phyloP scores from a whole-genome alignment of 139 green algal genomes.

The Raphidocelis subcapitata region DNA sequence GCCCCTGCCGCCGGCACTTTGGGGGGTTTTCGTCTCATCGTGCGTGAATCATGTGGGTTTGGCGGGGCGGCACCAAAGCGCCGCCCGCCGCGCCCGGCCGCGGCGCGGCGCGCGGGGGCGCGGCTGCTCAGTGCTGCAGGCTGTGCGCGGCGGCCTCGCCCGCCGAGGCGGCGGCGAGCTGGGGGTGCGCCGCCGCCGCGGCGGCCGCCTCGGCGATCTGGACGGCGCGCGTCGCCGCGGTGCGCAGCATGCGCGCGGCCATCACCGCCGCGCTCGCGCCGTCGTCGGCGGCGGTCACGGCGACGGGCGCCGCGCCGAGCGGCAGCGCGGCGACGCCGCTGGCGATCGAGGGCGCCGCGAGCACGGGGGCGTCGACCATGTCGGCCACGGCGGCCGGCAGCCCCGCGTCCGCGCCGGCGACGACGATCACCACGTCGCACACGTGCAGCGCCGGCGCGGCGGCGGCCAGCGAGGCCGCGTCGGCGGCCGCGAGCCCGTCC shows the following conservation, averaged over 20 bases:
- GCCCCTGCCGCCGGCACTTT: no score
- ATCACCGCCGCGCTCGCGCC: slow-evolving; percentile 53
- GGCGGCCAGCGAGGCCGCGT: slow-evolving; percentile 45
- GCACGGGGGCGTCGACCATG: slow-evolving; percentile 76
- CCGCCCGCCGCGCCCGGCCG: no score
- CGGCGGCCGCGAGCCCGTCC: slow-evolving; percentile 60
- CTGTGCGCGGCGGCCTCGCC: no score
- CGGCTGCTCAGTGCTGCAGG: no score
- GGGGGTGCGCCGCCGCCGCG: no score
- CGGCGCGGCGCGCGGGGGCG: no score
- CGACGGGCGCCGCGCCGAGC: slow-evolving; percentile 60
- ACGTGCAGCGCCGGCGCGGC: neutral
- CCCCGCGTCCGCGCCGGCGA: slow-evolving; percentile 73
- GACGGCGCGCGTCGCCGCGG: slow-evolving; percentile 25
- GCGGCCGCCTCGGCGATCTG: slow-evolving; percentile 5
- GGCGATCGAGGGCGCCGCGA: slow-evolving; percentile 53
- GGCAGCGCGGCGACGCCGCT: slow-evolving; percentile 59
- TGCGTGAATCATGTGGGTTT: no score
- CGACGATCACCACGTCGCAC: slow-evolving; percentile 77
- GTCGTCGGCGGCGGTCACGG: slow-evolving; percentile 78
- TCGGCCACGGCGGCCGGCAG: slow-evolving; percentile 71
- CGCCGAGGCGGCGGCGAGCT: no score
- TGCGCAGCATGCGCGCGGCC: slow-evolving; percentile 66
- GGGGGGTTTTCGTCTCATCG: no score
- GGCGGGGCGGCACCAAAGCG: no score